Conservation (phyloP, 768 basidiomycete genomes). For the Agaricus blazei region DNA sequence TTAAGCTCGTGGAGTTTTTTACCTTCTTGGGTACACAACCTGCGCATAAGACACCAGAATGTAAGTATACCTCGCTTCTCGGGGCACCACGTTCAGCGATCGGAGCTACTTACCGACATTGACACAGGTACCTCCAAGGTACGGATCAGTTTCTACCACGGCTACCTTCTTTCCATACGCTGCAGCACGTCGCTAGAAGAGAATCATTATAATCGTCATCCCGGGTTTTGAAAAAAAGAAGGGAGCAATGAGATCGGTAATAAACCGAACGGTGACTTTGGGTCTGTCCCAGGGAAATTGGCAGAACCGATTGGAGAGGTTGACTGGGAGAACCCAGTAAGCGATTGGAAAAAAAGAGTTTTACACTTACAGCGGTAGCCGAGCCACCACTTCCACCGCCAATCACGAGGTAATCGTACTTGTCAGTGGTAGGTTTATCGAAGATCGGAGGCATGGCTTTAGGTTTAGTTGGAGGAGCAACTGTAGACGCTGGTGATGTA, state of each 20-base stretch:
- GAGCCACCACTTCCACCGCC: conserved; percentile 95
- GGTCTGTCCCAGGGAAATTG: no score
- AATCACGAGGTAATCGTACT: conserved; percentile 83
- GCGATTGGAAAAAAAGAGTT: neutral
- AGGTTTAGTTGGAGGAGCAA: conserved; percentile 17
- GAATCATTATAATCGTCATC: neutral
- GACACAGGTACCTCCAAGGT: conserved; percentile 93
- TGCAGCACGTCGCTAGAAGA: conserved; percentile 79
- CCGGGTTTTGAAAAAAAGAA: neutral
- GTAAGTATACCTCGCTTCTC: neutral
- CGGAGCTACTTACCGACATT: conserved; percentile 74
- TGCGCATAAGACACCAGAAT: conserved; percentile 20
- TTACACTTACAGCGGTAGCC: conserved; percentile 66
- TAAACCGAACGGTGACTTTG: no score
- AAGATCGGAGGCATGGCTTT: conserved; percentile 67
- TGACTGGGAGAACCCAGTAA: neutral
- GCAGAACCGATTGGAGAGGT: no score
- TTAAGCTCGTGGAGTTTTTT: conserved; percentile 10
- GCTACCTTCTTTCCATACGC: conserved; percentile 92
- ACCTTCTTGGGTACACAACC: conserved; percentile 99
- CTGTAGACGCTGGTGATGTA: neutral
- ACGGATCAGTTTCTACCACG: conserved; percentile 69
- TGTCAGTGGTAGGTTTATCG: conserved; percentile 54
- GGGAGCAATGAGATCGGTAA: neutral
- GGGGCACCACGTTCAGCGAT: neutral